Evolutionary conservation across 1,284 basidiomycete species (phyloP).

Genomic region (Ceratobasidium sp.): DNA sequence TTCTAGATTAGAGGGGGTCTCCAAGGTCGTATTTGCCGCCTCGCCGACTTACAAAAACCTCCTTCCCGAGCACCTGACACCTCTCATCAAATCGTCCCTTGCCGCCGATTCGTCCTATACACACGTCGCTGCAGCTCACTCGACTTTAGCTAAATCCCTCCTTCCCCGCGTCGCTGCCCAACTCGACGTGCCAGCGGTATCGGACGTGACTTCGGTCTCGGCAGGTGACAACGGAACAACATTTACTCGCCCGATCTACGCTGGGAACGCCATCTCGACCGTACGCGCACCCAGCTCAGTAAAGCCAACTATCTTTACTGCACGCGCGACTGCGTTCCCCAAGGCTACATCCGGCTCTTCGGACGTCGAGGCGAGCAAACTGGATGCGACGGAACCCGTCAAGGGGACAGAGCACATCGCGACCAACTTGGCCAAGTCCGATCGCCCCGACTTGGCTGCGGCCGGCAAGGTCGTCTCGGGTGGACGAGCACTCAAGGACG

Average conservation of each 20-base stretch:
- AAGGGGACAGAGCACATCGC: conserved; percentile 77
- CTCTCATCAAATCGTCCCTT: conserved; percentile 55
- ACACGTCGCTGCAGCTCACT: conserved; percentile 86
- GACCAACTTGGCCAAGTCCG: conserved; percentile 88
- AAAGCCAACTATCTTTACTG: conserved; percentile 92
- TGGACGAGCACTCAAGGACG: conserved; percentile 93
- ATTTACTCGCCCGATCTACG: conserved; percentile 95
- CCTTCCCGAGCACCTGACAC: conserved; percentile 54
- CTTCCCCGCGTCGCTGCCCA: conserved; percentile 89
- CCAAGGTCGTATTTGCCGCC: conserved; percentile 53
- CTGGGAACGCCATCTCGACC: conserved; percentile 96
- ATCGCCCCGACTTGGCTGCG: conserved; percentile 89
- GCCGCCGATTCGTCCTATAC: conserved; percentile 67
- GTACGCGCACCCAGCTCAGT: conserved; percentile 78
- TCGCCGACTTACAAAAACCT: conserved; percentile 59
- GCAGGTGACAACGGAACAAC: conserved; percentile 70
- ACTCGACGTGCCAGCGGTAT: conserved; percentile 85
- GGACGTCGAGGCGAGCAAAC: conserved; percentile 59
- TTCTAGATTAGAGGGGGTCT: conserved; percentile 57
- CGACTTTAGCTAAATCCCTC: conserved; percentile 73
- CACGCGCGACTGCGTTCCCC: conserved; percentile 92
- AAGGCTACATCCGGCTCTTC: conserved; percentile 59
- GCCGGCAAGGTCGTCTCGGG: conserved; percentile 93
- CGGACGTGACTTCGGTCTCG: conserved; percentile 88
- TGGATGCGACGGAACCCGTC: conserved; percentile 72